Evolutionary conservation across 257 asterid species (phyloP).

Genomic region (Petunia axillaris): DNA sequence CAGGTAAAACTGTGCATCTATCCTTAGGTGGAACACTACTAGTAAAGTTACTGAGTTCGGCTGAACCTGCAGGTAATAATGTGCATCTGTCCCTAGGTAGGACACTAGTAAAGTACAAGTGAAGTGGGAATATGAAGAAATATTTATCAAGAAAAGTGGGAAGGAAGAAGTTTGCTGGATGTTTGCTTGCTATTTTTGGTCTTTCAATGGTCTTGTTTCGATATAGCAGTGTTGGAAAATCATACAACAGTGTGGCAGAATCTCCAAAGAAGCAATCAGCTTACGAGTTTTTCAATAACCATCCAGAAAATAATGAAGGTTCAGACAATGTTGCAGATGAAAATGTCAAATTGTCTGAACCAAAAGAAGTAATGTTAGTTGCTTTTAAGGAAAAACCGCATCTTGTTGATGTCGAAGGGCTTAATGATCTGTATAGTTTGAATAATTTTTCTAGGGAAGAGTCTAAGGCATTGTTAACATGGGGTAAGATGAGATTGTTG

Average conservation of each 20-base stretch:
- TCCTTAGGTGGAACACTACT: too few species aligned
- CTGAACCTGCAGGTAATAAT: too few species aligned
- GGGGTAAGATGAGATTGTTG: constrained; percentile 63
- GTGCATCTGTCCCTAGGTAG: not conserved
- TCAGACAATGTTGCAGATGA: constrained; percentile 28
- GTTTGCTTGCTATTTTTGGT: constrained; percentile 47
- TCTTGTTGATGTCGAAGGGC: constrained; percentile 51
- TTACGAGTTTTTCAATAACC: constrained; percentile 66
- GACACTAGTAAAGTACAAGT: not conserved
- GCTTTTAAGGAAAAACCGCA: constrained; percentile 46
- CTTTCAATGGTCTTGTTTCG: constrained; percentile 60
- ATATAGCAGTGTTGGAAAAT: constrained; percentile 49
- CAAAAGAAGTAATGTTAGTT: constrained; percentile 31
- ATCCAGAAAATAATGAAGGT: constrained; percentile 39
- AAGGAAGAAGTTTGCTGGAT: constrained; percentile 87
- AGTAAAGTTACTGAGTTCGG: too few species aligned
- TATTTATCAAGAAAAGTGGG: constrained; percentile 27
- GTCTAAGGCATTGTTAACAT: constrained; percentile 55
- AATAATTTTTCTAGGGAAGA: constrained; percentile 50
- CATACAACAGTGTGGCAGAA: constrained; percentile 52
- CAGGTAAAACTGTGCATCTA: too few species aligned
- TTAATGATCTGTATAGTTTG: constrained; percentile 53
- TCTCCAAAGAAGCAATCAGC: constrained; percentile 61
- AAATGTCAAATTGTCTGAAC: constrained; percentile 32
- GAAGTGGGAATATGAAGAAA: constrained; percentile 19